Base-by-base conservation (phyloP, 2,329 filamentous ascomycete genomes). In the Thyridium curvatum region DNA sequence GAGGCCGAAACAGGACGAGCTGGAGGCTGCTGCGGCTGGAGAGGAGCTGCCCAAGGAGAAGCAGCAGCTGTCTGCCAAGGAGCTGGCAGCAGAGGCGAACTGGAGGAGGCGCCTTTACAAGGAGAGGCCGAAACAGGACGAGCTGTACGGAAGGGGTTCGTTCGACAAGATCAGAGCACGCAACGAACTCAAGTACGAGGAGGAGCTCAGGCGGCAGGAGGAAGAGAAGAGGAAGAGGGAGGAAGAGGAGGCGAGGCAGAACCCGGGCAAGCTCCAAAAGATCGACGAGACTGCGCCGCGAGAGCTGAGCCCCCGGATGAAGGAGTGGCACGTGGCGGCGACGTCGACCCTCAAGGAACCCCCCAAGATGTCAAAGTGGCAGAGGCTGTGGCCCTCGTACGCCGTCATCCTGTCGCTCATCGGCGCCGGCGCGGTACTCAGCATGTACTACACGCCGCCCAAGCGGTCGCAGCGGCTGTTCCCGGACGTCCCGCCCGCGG, bases 401-500 rank as follows among this genome's bases (percentile, higher is more conserved):
- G 60, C 68, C 26, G 55, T 74, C 35, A 68, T 71, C 14, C 41
- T 62, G 15, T 54, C 72, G 12, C 56, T 76, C 7, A 40, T 76
- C 15, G 62, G 61, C 1, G 60, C 60, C 40, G 62, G 68, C 34
- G 60, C 60, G 5, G 60, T 62, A 14, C 62, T 72, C 32, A 62
- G 68, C n/a, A 52, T 57, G 17, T 55, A 71, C 33, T 80, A 81
- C 52, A 62, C 71, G 41, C 72, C 76, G 7, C 69, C 71, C 10
- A 63, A 36, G 34, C 55, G 64, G 21, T 51, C 50, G 4, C 53
- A 68, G 41, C 66, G 83, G 35, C 49, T 84, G 30, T 77, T 73
- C 53, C 77, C 77, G 2, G 74, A 80, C 31, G 59, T 82, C 2
- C 73, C 80, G 1, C 75, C 80, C 3, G 70, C 80, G 12, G 68